phyloP scores from a whole-genome alignment of 345 rosid species.

The Arabis alpina region DNA sequence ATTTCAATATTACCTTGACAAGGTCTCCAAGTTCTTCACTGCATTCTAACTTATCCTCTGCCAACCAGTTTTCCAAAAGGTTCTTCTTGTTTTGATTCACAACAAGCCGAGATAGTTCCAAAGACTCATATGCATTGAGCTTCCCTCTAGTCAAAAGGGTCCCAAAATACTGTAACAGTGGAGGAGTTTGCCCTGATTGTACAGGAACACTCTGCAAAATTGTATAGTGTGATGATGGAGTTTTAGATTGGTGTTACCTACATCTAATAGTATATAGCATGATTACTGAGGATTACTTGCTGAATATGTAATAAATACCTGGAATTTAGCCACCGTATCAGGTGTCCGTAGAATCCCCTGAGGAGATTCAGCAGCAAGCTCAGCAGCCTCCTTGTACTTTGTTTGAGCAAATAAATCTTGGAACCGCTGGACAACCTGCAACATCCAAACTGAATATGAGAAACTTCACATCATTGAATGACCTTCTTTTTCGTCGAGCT shows the following conservation, averaged over 20 bases:
- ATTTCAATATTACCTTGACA: slow-evolving; percentile 74
- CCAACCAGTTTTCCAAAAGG: slow-evolving; percentile 99
- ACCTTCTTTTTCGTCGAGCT: slow-evolving; percentile 8
- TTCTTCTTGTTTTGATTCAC: slow-evolving; percentile 99
- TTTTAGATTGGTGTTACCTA: slow-evolving; percentile 24
- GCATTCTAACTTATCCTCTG: slow-evolving; percentile 98
- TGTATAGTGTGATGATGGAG: slow-evolving; percentile 15
- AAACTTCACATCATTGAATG: slow-evolving; percentile 9
- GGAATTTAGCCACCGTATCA: slow-evolving; percentile 97
- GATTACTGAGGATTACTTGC: slow-evolving; percentile 8
- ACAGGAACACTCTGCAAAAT: slow-evolving; percentile 94
- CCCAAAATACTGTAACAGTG: slow-evolving; percentile 97
- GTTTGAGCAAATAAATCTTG: slow-evolving; percentile 99
- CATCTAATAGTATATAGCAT: slow-evolving; percentile 3
- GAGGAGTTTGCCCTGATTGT: slow-evolving; percentile 99
- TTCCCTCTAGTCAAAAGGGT: slow-evolving; percentile 97
- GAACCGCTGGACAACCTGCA: slow-evolving; percentile 97
- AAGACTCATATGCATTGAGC: slow-evolving; percentile 94
- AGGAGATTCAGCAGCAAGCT: slow-evolving; percentile 99
- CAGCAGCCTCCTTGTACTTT: slow-evolving; percentile 99
- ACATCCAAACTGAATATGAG: slow-evolving; percentile 36
- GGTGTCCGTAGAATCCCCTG: slow-evolving; percentile 98
- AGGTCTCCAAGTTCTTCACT: slow-evolving; percentile 99
- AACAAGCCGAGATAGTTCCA: slow-evolving; percentile 97
- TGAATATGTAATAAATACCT: slow-evolving; percentile 56